Evolutionary conservation across 164 flowering plant species (phyloP).

Genomic region (Cinnamomum chago): DNA sequence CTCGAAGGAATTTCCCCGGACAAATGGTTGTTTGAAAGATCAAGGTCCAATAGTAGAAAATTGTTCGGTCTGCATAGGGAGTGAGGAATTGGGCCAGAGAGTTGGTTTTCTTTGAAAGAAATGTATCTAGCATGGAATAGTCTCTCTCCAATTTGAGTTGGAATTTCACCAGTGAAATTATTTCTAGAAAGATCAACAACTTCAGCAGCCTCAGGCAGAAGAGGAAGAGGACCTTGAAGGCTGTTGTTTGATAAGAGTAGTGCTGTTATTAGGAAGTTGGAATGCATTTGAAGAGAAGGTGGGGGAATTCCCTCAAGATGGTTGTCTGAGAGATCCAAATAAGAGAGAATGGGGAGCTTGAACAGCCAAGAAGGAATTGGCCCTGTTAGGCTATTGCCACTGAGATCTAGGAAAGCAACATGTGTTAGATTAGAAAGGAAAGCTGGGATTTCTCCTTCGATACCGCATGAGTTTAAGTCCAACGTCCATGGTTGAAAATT

Average conservation of each 20-base stretch:
- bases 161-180: slow-evolving; percentile 15
- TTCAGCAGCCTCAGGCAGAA: slow-evolving; percentile 3
- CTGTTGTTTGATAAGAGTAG: slow-evolving; percentile 11
- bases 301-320: slow-evolving; percentile 10
- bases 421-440: slow-evolving; percentile 5
- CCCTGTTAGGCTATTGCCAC: slow-evolving; percentile 1
- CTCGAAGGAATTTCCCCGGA: slow-evolving; percentile 6
- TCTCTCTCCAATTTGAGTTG: slow-evolving; percentile 9
- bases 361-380: slow-evolving; percentile 7
- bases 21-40: slow-evolving; percentile 15
- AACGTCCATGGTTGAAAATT: slow-evolving; percentile 2
- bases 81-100: slow-evolving; percentile 10
- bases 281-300: slow-evolving; percentile 2
- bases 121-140: slow-evolving; percentile 6
- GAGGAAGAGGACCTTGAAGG: slow-evolving; percentile 19
- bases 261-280: background rate
- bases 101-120: slow-evolving; percentile 11
- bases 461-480: background rate
- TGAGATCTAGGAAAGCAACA: background rate
- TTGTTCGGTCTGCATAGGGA: slow-evolving; percentile 9
- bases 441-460: slow-evolving; percentile 5
- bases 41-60: slow-evolving; percentile 9
- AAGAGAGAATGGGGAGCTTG: slow-evolving; percentile 5
- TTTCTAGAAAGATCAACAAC: slow-evolving; percentile 13
- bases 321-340: slow-evolving; percentile 8